A percentile compares a stretch with the other conserved stretches of the same genome.
Conservation (phyloP, 495 filamentous ascomycete genomes). For the Daldinia caldariorum region DNA sequence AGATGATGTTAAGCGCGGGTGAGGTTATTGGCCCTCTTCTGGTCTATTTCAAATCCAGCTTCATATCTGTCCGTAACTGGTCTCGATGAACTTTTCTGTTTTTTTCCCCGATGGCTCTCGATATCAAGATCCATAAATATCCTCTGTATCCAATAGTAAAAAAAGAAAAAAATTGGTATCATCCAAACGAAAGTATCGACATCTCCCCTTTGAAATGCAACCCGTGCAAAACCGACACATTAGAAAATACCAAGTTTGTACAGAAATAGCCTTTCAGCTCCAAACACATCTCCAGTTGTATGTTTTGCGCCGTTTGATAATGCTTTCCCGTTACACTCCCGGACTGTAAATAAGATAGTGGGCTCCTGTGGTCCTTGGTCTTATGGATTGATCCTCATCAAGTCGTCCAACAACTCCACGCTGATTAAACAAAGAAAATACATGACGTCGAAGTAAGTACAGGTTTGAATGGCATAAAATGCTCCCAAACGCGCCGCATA, state of each 20-base stretch:
- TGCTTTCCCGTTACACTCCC: slow-evolving; percentile 37
- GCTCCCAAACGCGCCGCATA: slow-evolving; percentile 6
- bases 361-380: slow-evolving; percentile 43
- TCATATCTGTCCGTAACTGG: slow-evolving; percentile 39
- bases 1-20: slow-evolving; percentile 28
- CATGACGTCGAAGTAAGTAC: slow-evolving; percentile 45
- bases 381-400: slow-evolving; percentile 39
- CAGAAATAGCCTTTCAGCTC: slow-evolving; percentile 41
- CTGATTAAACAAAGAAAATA: slow-evolving; percentile 46
- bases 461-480: slow-evolving; percentile 32
- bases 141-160: slow-evolving; percentile 36
- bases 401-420: slow-evolving; percentile 49
- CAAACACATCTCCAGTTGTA: slow-evolving; percentile 39
- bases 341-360: slow-evolving; percentile 37
- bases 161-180: slow-evolving; percentile 48
- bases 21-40: slow-evolving; percentile 39
- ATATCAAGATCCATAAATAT: slow-evolving; percentile 24
- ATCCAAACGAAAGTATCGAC: slow-evolving; percentile 49
- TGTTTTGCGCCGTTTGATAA: slow-evolving; percentile 44
- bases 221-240: slow-evolving; percentile 40
- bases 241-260: slow-evolving; percentile 39
- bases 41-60: slow-evolving; percentile 43
- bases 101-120: slow-evolving; percentile 36
- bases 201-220: slow-evolving; percentile 35
- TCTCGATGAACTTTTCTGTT: slow-evolving; percentile 36